These are phyloP conservation scores for Fusarium sp. DNA, from an alignment of 2,329 filamentous ascomycete species.

Conservation along the genomic window DNA sequence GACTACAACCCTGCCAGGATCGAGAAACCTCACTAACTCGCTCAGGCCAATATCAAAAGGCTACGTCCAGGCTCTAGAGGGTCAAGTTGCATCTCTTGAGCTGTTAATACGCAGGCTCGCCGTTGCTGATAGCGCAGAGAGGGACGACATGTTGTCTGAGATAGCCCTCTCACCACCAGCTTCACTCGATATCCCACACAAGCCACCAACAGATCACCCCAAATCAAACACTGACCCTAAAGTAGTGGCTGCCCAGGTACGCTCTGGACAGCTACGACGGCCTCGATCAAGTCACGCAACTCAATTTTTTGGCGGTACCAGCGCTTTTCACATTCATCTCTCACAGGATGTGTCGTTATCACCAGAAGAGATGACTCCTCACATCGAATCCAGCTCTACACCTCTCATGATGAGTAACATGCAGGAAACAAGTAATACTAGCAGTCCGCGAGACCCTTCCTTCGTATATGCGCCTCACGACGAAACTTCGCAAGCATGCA, in stretches of 20 bases:
- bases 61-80: conserved; percentile 65
- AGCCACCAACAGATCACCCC: conserved; percentile 34
- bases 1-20: conserved; percentile 10
- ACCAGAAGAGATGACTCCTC: conserved; percentile 24
- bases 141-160: conserved; percentile 60
- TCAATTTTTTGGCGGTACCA: conserved; percentile 66
- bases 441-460: conserved; percentile 41
- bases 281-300: conserved; percentile 59
- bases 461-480: conserved; percentile 62
- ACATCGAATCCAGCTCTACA: conserved; percentile 32
- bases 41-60: conserved; percentile 61
- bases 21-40: not conserved
- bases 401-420: conserved; percentile 22
- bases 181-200: conserved; percentile 34
- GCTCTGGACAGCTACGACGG: conserved; percentile 57
- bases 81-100: conserved; percentile 63
- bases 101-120: conserved; percentile 62
- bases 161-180: conserved; percentile 51
- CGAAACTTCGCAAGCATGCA: conserved; percentile 61
- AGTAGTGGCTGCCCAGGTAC: conserved; percentile 53
- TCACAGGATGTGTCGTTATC: conserved; percentile 50
- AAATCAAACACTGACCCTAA: conserved; percentile 51
- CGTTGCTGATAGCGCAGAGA: conserved; percentile 56
- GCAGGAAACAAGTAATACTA: conserved; percentile 33
- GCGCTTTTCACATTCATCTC: conserved; percentile 60